Percentiles rank a stretch among this genome's conserved stretches.
These are phyloP conservation scores for Neoboletus magnificus DNA, from an alignment of 768 basidiomycete genomes.

Conservation along the genomic window DNA sequence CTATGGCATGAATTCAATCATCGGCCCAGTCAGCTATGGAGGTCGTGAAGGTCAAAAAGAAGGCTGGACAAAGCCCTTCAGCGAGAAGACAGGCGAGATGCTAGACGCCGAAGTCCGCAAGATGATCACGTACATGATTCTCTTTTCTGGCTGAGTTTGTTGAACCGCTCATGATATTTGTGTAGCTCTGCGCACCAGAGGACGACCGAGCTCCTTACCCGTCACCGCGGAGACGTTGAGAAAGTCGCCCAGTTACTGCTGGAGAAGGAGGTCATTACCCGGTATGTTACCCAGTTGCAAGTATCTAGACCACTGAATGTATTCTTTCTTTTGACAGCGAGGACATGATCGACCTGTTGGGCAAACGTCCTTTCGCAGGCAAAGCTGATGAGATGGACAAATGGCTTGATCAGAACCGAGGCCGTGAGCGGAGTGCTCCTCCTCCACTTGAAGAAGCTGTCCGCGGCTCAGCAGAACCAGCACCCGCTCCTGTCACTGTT, in stretches of 20 bases:
- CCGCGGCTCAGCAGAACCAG: slow-evolving; percentile 38
- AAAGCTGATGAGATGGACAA: slow-evolving; percentile 93
- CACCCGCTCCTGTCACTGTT: slow-evolving; percentile 50
- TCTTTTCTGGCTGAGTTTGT: background rate
- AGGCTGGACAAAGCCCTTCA: slow-evolving; percentile 95
- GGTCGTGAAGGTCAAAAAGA: slow-evolving; percentile 82
- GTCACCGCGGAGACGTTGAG: slow-evolving; percentile 85
- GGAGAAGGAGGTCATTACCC: slow-evolving; percentile 94
- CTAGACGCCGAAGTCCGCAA: slow-evolving; percentile 88
- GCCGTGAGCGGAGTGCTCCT: slow-evolving; percentile 56
- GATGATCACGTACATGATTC: slow-evolving; percentile 76
- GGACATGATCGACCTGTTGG: slow-evolving; percentile 82
- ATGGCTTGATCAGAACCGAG: slow-evolving; percentile 84
- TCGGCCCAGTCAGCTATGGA: slow-evolving; percentile 96
- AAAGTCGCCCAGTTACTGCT: slow-evolving; percentile 88
- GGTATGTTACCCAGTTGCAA: slow-evolving; percentile 45
- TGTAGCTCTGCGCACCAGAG: slow-evolving; percentile 72
- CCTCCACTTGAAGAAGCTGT: slow-evolving; percentile 55
- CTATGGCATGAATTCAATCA: slow-evolving; percentile 94
- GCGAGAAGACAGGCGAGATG: slow-evolving; percentile 95
- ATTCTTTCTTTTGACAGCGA: slow-evolving; percentile 46
- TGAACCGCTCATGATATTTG: slow-evolving; percentile 7
- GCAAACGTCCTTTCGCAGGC: slow-evolving; percentile 77
- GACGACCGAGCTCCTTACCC: slow-evolving; percentile 75
- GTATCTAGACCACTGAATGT: background rate